Conservation (phyloP, 2,329 filamentous ascomycete species). For the Neocucurbitaria cava region DNA sequence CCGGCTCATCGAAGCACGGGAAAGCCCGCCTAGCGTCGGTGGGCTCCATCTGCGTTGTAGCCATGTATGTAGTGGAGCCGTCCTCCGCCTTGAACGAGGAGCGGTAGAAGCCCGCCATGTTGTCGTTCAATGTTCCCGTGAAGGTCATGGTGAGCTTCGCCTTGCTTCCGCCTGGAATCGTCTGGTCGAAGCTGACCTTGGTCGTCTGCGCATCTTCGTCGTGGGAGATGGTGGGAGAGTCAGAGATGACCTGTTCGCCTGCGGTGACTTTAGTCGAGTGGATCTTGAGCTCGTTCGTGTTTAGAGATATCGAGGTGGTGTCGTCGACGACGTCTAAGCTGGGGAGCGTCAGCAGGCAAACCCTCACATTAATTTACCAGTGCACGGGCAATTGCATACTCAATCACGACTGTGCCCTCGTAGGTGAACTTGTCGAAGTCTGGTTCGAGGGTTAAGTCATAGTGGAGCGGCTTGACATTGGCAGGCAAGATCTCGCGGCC, state of each 20-base stretch:
- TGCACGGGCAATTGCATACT: conserved; percentile 56
- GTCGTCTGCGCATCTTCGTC: conserved; percentile 82
- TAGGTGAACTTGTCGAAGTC: conserved; percentile 89
- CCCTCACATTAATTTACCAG: background rate
- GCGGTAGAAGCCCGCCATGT: conserved; percentile 97
- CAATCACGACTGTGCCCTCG: conserved; percentile 82
- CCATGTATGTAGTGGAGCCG: conserved; percentile 81
- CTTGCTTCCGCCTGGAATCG: conserved; percentile 75
- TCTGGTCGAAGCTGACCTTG: conserved; percentile 78
- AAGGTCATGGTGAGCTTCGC: conserved; percentile 80
- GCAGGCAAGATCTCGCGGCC: conserved; percentile 85
- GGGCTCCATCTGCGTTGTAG: conserved; percentile 94
- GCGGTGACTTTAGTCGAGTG: conserved; percentile 73
- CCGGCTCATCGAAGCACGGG: conserved; percentile 95
- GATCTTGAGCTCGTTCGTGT: conserved; percentile 86
- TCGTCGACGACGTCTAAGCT: conserved; percentile 83
- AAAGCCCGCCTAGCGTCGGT: conserved; percentile 93
- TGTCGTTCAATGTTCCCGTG: conserved; percentile 82
- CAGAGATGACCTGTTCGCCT: conserved; percentile 63
- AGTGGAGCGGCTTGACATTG: conserved; percentile 92
- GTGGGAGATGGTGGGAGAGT: conserved; percentile 73
- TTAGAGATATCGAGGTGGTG: conserved; percentile 83
- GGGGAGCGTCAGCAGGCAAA: conserved; percentile 27
- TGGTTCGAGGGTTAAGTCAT: conserved; percentile 89
- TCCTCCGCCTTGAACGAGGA: conserved; percentile 88